Base-by-base conservation (phyloP, 2,329 filamentous ascomycete genomes). In the Amauroascus verrucosus region DNA sequence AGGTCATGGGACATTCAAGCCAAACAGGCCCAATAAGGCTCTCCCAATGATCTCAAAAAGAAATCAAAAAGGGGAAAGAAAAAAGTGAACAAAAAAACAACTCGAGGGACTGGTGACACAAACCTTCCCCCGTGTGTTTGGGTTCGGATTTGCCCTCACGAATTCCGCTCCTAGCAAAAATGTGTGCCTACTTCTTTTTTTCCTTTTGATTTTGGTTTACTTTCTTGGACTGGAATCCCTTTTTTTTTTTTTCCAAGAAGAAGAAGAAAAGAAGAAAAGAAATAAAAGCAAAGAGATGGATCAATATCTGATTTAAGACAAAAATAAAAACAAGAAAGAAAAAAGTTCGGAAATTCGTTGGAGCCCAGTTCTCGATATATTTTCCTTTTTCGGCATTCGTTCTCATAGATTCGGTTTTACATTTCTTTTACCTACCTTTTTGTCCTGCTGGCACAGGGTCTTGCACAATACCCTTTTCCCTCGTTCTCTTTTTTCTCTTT, bases 1-100 rank as follows among this genome's bases (percentile, higher is more conserved):
- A 54, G 56, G 41, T 53, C 56, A 8, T 58, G 56, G 56, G 49
- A 51, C n/a, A 16, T 51, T 30, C 26, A 24, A 18, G 40, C 24
- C 37, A 43, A 51, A 37, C 38, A 51, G 16, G 38, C 14, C 37
- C 48, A 51, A 18, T 50, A n/a, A n/a, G n/a, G n/a, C n/a, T n/a
- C n/a, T n/a, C n/a, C n/a, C n/a, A n/a, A n/a, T n/a, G n/a, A n/a
- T n/a, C n/a, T n/a, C n/a, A n/a, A n/a, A 30, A 30, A 16, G 20
- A 47, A 49, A 49, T 1, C n/a, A 49, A 38, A 26, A n/a, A 26
- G 16, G 28, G 3, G 11, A 26, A 49, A 22, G 22, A 40, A 9
- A 40, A 26, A 49, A 20, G n/a, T 14, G 35, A 26, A 18, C 20
- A 41, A 41, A 41, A 41, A 41, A 30, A 22, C 30, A 14, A 3